phyloP scores from a whole-genome alignment of 148 eudicot species.

The Simmondsia chinensis region DNA sequence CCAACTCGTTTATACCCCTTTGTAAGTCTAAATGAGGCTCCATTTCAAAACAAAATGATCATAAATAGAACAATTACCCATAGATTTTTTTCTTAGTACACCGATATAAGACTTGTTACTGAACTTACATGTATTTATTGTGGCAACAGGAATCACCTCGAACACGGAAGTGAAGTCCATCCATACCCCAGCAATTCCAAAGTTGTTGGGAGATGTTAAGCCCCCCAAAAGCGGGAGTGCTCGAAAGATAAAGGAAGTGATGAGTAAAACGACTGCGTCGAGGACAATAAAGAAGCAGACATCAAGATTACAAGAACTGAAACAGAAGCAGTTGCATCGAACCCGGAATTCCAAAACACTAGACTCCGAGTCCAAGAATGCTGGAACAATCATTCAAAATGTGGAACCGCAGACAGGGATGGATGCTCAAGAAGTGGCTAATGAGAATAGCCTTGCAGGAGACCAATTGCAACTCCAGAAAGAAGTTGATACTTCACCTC shows the following conservation, averaged over 20 bases:
- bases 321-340: conserved; percentile 20
- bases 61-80: no score
- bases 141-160: no score
- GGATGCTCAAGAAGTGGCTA: conserved; percentile 9
- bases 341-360: conserved; percentile 12
- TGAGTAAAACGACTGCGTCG: conserved; percentile 16
- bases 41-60: no score
- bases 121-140: no score
- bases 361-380: conserved; percentile 10
- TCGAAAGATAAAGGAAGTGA: conserved; percentile 29
- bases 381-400: conserved; percentile 7
- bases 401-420: conserved; percentile 8
- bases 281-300: conserved; percentile 24
- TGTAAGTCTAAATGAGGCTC: no score
- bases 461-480: conserved; percentile 19
- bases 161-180: conserved; percentile 18
- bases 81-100: no score
- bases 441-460: conserved; percentile 7
- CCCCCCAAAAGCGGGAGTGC: conserved; percentile 17
- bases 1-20: no score
- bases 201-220: conserved; percentile 12
- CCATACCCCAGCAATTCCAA: conserved; percentile 13
- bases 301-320: conserved; percentile 19
- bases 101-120: no score
- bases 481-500: conserved; percentile 1